Evolutionary conservation across 352 stramenopile genomes (phyloP).

Genomic region (Phytophthora syringae): DNA sequence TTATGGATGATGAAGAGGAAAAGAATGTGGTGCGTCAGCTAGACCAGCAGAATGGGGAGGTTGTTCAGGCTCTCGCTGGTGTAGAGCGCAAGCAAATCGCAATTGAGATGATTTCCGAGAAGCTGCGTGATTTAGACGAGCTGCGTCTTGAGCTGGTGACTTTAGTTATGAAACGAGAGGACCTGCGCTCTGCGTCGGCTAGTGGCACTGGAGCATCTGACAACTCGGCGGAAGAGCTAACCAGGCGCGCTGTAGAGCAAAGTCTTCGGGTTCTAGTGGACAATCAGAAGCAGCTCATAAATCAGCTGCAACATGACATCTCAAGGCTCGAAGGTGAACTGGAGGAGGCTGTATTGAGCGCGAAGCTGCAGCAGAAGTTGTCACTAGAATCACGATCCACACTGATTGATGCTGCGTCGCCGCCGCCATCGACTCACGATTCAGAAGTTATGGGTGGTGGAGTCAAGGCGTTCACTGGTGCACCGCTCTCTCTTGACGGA

Average conservation of each 20-base stretch:
- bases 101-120: constrained; percentile 68
- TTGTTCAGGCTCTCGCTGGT: constrained; percentile 45
- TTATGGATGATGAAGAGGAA: constrained; percentile 69
- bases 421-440: constrained; percentile 8
- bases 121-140: constrained; percentile 75
- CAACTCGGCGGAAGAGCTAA: constrained; percentile 39
- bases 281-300: constrained; percentile 59
- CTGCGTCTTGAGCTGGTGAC: constrained; percentile 73
- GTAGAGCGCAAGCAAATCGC: constrained; percentile 72
- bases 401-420: constrained; percentile 26
- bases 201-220: constrained; percentile 13
- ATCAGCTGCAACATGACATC: constrained; percentile 65
- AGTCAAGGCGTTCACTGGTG: constrained; percentile 22
- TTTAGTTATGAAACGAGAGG: constrained; percentile 73
- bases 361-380: constrained; percentile 41
- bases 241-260: constrained; percentile 47
- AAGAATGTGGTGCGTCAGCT: constrained; percentile 54
- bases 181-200: constrained; percentile 40
- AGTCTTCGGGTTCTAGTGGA: constrained; percentile 63
- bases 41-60: constrained; percentile 60
- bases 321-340: constrained; percentile 56
- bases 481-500: constrained; percentile 26
- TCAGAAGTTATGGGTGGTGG: constrained; percentile 11
- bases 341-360: constrained; percentile 45
- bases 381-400: constrained; percentile 37